Evolutionary conservation across 2,329 filamentous ascomycete genomes (phyloP).

Genomic region (Cytospora paraplurivora): DNA sequence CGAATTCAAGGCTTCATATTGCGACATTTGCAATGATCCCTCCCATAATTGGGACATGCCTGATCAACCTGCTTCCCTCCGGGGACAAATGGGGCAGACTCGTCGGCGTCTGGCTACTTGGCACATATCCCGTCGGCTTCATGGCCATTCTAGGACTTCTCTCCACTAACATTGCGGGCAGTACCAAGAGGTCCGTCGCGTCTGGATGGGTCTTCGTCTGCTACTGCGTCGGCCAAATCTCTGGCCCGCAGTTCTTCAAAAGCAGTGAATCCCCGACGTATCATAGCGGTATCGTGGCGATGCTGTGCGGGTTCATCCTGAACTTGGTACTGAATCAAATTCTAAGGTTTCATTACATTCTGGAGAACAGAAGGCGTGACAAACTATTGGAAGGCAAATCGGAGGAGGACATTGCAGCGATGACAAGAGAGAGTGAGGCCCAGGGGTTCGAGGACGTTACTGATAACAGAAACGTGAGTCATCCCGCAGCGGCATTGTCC

Average conservation of each 20-base stretch:
- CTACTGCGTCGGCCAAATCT: slow-evolving; percentile 38
- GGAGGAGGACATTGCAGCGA: slow-evolving; percentile 37
- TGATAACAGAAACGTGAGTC: slow-evolving; percentile 37
- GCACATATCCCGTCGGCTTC: slow-evolving; percentile 37
- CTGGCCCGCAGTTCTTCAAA: slow-evolving; percentile 39
- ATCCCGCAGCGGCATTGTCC: background rate
- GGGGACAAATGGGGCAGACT: slow-evolving; percentile 37
- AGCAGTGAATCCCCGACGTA: slow-evolving; percentile 38
- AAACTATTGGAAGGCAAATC: slow-evolving; percentile 34
- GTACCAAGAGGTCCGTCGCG: slow-evolving; percentile 36
- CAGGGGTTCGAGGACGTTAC: slow-evolving; percentile 45
- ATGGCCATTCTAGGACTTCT: slow-evolving; percentile 36
- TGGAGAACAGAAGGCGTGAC: slow-evolving; percentile 39
- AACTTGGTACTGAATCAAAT: slow-evolving; percentile 37
- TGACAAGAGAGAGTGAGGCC: slow-evolving; percentile 36
- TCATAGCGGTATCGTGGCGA: slow-evolving; percentile 40
- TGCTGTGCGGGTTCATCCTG: slow-evolving; percentile 36
- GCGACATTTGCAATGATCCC: slow-evolving; percentile 37
- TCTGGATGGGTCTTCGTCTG: slow-evolving; percentile 38
- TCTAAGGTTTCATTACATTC: slow-evolving; percentile 34
- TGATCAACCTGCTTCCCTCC: slow-evolving; percentile 36
- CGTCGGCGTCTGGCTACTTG: slow-evolving; percentile 38
- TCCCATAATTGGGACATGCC: slow-evolving; percentile 37
- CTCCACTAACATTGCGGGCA: slow-evolving; percentile 38
- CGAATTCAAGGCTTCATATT: slow-evolving; percentile 36